Evolutionary conservation across 805 yeast genomes (phyloP).

Genomic region (Hanseniaspora vineae): DNA sequence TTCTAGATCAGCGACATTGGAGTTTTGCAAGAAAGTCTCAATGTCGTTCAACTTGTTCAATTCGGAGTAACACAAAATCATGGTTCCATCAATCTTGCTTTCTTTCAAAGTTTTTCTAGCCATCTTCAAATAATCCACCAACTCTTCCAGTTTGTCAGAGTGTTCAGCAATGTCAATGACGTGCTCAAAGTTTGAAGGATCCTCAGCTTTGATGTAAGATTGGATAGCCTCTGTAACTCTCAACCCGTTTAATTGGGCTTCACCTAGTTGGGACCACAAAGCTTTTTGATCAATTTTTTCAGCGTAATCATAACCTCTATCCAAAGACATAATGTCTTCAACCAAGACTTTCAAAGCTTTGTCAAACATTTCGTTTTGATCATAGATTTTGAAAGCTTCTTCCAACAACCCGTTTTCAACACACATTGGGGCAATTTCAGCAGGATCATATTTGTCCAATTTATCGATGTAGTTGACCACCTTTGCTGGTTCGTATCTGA

Average conservation of each 20-base stretch:
- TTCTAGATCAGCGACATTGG: conserved; percentile 90
- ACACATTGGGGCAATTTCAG: conserved; percentile 87
- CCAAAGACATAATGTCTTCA: conserved; percentile 87
- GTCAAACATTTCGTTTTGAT: conserved; percentile 61
- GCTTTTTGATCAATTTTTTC: conserved; percentile 78
- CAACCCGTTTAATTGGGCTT: conserved; percentile 89
- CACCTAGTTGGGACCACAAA: conserved; percentile 90
- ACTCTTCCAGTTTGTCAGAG: conserved; percentile 92
- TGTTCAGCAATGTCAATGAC: conserved; percentile 92
- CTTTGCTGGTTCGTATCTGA: conserved; percentile 83
- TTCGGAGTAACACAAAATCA: conserved; percentile 77
- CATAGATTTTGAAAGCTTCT: conserved; percentile 89
- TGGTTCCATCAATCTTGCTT: conserved; percentile 84
- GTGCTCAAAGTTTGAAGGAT: conserved; percentile 78
- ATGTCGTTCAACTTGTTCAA: conserved; percentile 65
- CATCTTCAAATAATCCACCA: conserved; percentile 74
- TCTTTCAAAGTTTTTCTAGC: conserved; percentile 88
- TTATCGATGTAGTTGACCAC: conserved; percentile 77
- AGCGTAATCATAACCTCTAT: conserved; percentile 87
- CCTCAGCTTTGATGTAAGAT: conserved; percentile 84
- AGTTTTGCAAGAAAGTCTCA: conserved; percentile 68
- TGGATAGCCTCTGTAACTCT: conserved; percentile 84
- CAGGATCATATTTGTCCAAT: conserved; percentile 81
- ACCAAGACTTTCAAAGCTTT: conserved; percentile 85
- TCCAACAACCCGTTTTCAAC: conserved; percentile 78